Evolutionary conservation across 2,329 filamentous ascomycete species (phyloP).

Genomic region (Beauveria pseudobassiana): DNA sequence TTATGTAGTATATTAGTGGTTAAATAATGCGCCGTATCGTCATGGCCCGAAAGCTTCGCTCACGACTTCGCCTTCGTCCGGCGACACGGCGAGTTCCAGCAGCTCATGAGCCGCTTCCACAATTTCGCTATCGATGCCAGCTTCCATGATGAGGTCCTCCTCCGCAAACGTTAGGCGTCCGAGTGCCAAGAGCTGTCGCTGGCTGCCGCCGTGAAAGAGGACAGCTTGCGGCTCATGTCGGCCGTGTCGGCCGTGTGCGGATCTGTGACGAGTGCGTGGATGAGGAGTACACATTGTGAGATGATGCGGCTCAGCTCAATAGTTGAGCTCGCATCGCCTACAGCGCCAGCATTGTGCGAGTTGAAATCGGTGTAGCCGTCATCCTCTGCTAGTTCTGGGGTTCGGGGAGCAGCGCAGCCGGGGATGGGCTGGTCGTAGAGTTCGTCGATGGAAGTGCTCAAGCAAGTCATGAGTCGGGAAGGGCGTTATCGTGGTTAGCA

Average conservation of each 20-base stretch:
- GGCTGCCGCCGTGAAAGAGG: conserved; percentile 63
- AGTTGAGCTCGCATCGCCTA: background rate
- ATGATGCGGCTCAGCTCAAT: conserved; percentile 37
- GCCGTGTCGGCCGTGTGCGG: conserved; percentile 35
- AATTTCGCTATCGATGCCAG: conserved; percentile 68
- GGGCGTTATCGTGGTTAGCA: conserved; percentile 57
- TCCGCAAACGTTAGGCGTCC: conserved; percentile 78
- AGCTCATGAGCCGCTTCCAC: conserved; percentile 75
- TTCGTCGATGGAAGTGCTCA: conserved; percentile 60
- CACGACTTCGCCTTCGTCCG: conserved; percentile 52
- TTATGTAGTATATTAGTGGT: background rate
- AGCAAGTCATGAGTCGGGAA: conserved; percentile 65
- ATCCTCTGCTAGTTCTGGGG: background rate
- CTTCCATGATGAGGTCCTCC: conserved; percentile 71
- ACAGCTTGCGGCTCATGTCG: conserved; percentile 65
- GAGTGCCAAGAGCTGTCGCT: conserved; percentile 75
- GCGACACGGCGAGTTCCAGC: conserved; percentile 71
- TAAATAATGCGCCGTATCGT: background rate
- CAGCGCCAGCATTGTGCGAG: conserved; percentile 6
- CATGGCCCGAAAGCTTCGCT: conserved; percentile 34
- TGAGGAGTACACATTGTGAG: conserved; percentile 38
- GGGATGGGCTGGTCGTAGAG: conserved; percentile 54
- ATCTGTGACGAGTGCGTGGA: conserved; percentile 46
- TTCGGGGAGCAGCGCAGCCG: conserved; percentile 1
- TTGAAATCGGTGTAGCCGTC: background rate